These are phyloP conservation scores for Phytomonas serpens DNA, from an alignment of 208 protist species.

Conservation along the genomic window DNA sequence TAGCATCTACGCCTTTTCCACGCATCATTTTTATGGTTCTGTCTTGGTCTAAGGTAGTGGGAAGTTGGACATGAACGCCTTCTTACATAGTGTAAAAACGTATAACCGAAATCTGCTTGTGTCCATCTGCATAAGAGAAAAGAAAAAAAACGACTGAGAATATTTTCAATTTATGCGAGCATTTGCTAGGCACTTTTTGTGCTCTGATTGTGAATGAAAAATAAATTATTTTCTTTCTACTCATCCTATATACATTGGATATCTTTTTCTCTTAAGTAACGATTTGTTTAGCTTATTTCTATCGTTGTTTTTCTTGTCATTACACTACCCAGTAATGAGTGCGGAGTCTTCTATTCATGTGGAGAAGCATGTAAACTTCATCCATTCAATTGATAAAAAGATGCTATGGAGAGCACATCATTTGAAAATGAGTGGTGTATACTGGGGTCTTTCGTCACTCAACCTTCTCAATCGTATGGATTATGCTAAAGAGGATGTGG, in stretches of 20 bases:
- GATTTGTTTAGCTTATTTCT: no score
- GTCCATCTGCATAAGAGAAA: neutral
- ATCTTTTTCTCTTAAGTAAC: no score
- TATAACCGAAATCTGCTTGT: neutral
- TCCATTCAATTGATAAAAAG: slow-evolving; percentile 62
- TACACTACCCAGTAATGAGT: neutral
- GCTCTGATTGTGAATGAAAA: no score
- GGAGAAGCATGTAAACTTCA: slow-evolving; percentile 67
- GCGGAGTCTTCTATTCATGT: slow-evolving; percentile 22
- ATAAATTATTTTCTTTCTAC: no score
- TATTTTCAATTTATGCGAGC: neutral
- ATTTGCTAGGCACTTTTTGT: neutral
- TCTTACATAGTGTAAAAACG: neutral
- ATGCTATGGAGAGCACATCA: slow-evolving; percentile 94
- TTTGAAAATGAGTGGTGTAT: slow-evolving; percentile 95
- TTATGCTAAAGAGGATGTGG: slow-evolving; percentile 82
- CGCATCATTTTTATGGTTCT: no score
- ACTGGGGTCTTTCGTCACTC: slow-evolving; percentile 94
- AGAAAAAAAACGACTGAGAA: neutral
- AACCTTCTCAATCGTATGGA: slow-evolving; percentile 56
- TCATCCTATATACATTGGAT: no score
- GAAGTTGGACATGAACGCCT: neutral
- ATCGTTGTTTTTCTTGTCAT: no score
- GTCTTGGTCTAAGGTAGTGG: no score
- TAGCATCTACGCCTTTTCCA: neutral